Conservation (phyloP, 2,329 filamentous ascomycete species). For the Pseudogymnoascus sp. region DNA sequence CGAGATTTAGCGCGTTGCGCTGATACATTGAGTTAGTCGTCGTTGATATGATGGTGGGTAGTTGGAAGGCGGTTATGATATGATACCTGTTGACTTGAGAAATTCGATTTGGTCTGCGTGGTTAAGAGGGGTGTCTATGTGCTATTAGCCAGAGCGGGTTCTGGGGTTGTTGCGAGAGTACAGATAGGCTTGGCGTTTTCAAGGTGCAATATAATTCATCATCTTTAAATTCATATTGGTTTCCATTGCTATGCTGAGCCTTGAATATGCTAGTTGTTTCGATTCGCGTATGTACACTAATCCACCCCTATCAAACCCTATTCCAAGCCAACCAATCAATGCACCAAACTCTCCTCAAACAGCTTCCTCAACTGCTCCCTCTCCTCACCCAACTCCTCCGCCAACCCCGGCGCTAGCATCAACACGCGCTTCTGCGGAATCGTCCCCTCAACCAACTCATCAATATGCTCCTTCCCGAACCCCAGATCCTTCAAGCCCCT, state of each 20-base stretch:
- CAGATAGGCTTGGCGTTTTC: not conserved
- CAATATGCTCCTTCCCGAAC: constrained; percentile 68
- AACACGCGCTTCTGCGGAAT: constrained; percentile 86
- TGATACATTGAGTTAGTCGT: not conserved
- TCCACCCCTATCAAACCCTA: not conserved
- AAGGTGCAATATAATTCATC: not conserved
- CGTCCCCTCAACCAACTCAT: constrained; percentile 84
- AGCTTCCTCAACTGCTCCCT: constrained; percentile 62
- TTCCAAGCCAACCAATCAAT: constrained; percentile 29
- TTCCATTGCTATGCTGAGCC: not conserved
- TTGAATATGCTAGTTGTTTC: not conserved
- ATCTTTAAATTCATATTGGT: not conserved
- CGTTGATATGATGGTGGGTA: not conserved
- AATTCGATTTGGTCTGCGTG: constrained; percentile 1
- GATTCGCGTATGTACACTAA: not conserved
- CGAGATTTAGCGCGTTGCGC: not conserved
- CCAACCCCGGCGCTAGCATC: constrained; percentile 80
- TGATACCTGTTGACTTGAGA: not conserved
- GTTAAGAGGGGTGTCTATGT: not conserved
- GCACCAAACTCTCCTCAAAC: constrained; percentile 57
- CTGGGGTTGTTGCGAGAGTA: not conserved
- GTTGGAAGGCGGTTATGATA: constrained; percentile 3
- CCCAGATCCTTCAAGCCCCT: constrained; percentile 76
- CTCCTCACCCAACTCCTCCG: constrained; percentile 60
- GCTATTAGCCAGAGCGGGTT: not conserved